Evolutionary conservation across 768 basidiomycete genomes (phyloP), one percentile per base, ranked within the genome.

Genomic region (Tephrocybe sp.): DNA sequence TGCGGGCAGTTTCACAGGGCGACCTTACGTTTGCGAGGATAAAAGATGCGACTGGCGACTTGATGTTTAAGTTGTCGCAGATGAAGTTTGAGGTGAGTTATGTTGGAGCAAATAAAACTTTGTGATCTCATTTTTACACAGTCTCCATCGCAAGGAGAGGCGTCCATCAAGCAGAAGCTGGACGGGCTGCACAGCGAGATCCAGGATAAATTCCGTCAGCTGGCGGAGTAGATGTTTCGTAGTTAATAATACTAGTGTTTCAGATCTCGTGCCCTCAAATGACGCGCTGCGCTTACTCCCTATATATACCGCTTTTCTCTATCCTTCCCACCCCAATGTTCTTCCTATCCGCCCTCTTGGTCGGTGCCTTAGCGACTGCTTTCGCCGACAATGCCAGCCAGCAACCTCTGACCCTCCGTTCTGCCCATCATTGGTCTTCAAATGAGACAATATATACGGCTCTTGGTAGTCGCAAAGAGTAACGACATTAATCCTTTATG

Each of bases 31-130:
- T 93, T 62, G 72, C 84, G 31, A 85, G 84, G 76, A 87, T 98
- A 68, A 89, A 89, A 65, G 95, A 98, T 57, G 76, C 84, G 12
- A 81, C 92, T 4, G 72, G 79, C 45, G 97, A 99, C 62, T 70
- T 97, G 54, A 89, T 94, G 82, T 98, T 87, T 77, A 92, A 94
- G 69, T 83, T 99, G n/a, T 96, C 93, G 40, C 95, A 98, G 70
- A 95, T 96, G 93, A 98, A 98, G 68, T 98, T 97, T 65, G 93
- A 97, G 85, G 93, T 92, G 61, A 43, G 82, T 58, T 26, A 22
- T 43, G 40, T 4, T 41, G 11, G 1, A 39, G 19, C 22, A 14
- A 33, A 13, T 39, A 22, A 32, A 22, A 42, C 36, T 6, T 43
- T 41, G 32, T 52, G 47, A 49, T 30, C 30, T 26, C 60, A 32